phyloP scores from a whole-genome alignment of 1,139 yeast genomes.

The Eremothecium cymbalariae region DNA sequence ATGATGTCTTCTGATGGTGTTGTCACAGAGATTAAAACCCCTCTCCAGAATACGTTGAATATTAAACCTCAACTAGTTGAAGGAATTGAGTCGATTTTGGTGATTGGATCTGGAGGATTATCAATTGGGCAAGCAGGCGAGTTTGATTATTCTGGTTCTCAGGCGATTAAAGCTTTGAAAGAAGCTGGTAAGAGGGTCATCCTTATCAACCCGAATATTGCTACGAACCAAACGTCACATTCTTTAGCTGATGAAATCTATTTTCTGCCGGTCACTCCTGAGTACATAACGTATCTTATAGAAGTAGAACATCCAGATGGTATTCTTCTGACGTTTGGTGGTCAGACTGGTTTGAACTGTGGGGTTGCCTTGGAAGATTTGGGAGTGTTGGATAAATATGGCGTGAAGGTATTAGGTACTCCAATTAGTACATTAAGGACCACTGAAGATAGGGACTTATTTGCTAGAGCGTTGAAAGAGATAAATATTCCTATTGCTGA shows the following conservation, averaged over 20 bases:
- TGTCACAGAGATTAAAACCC: too few species aligned
- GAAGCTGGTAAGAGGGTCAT: slow-evolving; percentile 83
- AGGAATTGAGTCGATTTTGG: slow-evolving; percentile 70
- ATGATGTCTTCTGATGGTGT: too few species aligned
- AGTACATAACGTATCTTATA: slow-evolving; percentile 85
- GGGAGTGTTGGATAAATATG: slow-evolving; percentile 87
- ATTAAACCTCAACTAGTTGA: slow-evolving; percentile 67
- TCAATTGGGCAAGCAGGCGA: slow-evolving; percentile 99
- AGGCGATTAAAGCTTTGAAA: slow-evolving; percentile 90
- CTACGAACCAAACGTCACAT: slow-evolving; percentile 95
- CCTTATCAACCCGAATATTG: slow-evolving; percentile 92
- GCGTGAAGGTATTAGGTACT: slow-evolving; percentile 92
- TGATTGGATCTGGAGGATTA: slow-evolving; percentile 95
- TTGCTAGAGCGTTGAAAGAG: slow-evolving; percentile 89
- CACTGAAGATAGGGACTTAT: slow-evolving; percentile 94
- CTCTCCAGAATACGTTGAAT: too few species aligned
- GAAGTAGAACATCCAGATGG: slow-evolving; percentile 97
- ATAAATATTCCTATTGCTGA: slow-evolving; percentile 93
- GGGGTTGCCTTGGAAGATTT: slow-evolving; percentile 89
- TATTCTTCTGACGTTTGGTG: slow-evolving; percentile 90
- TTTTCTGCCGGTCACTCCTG: slow-evolving; percentile 93
- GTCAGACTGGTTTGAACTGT: slow-evolving; percentile 94
- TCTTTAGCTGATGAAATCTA: slow-evolving; percentile 92
- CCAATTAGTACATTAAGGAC: slow-evolving; percentile 93
- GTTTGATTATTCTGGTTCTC: slow-evolving; percentile 96